These are phyloP conservation scores for Magnaporthales sp. DNA, from an alignment of 2,329 filamentous ascomycete species.

Conservation along the genomic window DNA sequence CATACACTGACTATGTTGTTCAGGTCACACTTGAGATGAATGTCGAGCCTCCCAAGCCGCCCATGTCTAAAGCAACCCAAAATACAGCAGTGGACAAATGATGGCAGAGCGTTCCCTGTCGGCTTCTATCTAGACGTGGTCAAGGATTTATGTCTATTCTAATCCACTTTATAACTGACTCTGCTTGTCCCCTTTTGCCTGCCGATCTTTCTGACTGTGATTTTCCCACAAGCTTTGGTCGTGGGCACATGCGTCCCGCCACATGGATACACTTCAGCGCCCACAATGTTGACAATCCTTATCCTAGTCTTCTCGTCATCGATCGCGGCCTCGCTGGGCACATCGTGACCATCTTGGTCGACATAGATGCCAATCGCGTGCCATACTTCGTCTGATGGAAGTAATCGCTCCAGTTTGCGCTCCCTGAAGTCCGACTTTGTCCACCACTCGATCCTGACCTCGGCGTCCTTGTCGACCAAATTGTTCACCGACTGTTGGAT, in stretches of 20 bases:
- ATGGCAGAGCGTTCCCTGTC: not conserved
- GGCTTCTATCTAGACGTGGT: not conserved
- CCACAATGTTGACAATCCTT: constrained; percentile 60
- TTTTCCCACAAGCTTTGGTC: constrained; percentile 49
- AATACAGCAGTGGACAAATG: not conserved
- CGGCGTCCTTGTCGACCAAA: constrained; percentile 44
- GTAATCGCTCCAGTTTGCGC: constrained; percentile 45
- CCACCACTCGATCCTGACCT: constrained; percentile 60
- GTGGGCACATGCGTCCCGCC: constrained; percentile 64
- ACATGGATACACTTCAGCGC: constrained; percentile 63
- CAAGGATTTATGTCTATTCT: not conserved
- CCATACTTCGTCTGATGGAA: constrained; percentile 23
- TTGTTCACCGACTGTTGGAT: constrained; percentile 57
- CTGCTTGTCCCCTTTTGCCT: constrained; percentile 54
- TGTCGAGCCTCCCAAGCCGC: constrained; percentile 11
- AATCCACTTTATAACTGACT: constrained; percentile 25
- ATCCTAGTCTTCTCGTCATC: constrained; percentile 30
- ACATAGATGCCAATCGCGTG: not conserved
- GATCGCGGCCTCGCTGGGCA: constrained; percentile 27
- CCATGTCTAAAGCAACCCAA: constrained; percentile 7
- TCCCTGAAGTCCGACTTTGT: constrained; percentile 49
- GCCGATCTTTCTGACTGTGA: constrained; percentile 58
- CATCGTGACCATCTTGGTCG: constrained; percentile 30
- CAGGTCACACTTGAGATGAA: constrained; percentile 31
- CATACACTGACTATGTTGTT: constrained; percentile 1